phyloP scores from a whole-genome alignment of 768 basidiomycete species.

The Pleurotus tuber-regium region DNA sequence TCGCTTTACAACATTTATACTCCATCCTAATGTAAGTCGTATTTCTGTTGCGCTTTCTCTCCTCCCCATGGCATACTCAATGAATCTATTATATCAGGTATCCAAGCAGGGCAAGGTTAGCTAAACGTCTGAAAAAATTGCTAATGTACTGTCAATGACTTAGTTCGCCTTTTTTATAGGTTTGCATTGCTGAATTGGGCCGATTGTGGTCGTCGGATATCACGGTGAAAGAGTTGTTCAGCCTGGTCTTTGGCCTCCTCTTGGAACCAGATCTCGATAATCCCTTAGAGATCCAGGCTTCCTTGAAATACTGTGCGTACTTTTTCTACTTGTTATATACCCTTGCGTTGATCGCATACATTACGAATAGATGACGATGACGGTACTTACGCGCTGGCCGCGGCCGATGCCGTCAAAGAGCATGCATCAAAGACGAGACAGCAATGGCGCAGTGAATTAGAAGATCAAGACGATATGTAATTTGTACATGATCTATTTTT shows the following conservation, averaged over 20 bases:
- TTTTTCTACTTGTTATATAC: background rate
- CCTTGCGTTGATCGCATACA: background rate
- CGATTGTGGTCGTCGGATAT: conserved; percentile 29
- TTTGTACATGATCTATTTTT: background rate
- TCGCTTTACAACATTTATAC: conserved; percentile 26
- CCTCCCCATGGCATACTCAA: too few species aligned
- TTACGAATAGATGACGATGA: conserved; percentile 24
- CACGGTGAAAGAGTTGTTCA: conserved; percentile 23
- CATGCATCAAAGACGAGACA: conserved; percentile 24
- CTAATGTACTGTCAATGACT: conserved; percentile 2
- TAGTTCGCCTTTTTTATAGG: conserved; percentile 10
- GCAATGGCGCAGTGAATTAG: conserved; percentile 22
- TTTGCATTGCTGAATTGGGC: conserved; percentile 28
- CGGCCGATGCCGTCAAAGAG: conserved; percentile 19
- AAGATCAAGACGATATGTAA: background rate
- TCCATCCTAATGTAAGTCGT: conserved; percentile 26
- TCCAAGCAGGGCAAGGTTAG: conserved; percentile 29
- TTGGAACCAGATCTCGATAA: conserved; percentile 27
- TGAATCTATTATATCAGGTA: conserved; percentile 15
- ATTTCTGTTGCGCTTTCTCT: too few species aligned
- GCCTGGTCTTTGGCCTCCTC: conserved; percentile 23
- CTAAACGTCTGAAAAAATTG: background rate
- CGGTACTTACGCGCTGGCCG: conserved; percentile 26
- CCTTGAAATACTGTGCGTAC: conserved; percentile 26
- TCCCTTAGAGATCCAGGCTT: conserved; percentile 27